A percentile compares a stretch with the other conserved stretches of the same genome.
Evolutionary conservation across 1,284 basidiomycete species (phyloP).

Genomic region (Porphyrellus sp.): DNA sequence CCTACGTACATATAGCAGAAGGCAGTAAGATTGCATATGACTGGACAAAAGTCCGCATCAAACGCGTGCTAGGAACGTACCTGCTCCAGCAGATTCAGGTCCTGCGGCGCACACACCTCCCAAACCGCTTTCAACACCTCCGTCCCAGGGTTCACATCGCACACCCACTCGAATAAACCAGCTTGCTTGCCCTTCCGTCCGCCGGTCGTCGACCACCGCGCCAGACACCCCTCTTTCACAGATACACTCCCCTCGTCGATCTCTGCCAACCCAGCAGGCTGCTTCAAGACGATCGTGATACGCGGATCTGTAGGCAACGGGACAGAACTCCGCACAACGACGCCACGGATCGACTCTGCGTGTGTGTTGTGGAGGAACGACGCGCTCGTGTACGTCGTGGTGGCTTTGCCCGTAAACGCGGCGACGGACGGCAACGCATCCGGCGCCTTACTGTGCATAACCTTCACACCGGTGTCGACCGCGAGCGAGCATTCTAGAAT

Average conservation of each 20-base stretch:
- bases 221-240: slow-evolving; percentile 18
- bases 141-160: slow-evolving; percentile 16
- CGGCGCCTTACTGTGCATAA: slow-evolving; percentile 11
- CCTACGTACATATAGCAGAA: no score
- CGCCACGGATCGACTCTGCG: slow-evolving; percentile 4
- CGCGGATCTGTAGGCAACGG: slow-evolving; percentile 25
- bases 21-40: not conserved
- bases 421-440: slow-evolving; percentile 13
- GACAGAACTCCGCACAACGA: slow-evolving; percentile 22
- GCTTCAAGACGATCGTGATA: slow-evolving; percentile 22
- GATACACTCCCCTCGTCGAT: slow-evolving; percentile 15
- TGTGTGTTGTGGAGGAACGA: slow-evolving; percentile 20
- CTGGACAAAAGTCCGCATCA: not conserved
- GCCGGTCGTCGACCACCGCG: slow-evolving; percentile 23
- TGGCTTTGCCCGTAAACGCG: slow-evolving; percentile 8
- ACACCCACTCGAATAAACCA: slow-evolving; percentile 29
- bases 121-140: slow-evolving; percentile 25
- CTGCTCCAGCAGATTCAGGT: slow-evolving; percentile 16
- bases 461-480: slow-evolving; percentile 18
- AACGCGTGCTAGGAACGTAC: not conserved
- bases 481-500: slow-evolving; percentile 22
- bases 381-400: slow-evolving; percentile 21
- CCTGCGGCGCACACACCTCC: slow-evolving; percentile 21
- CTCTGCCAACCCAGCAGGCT: slow-evolving; percentile 23
- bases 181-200: slow-evolving; percentile 20